Percentiles rank a stretch among this genome's conserved stretches.
These are phyloP conservation scores for Lepiota venenata DNA, from an alignment of 768 basidiomycete genomes.

Conservation along the genomic window DNA sequence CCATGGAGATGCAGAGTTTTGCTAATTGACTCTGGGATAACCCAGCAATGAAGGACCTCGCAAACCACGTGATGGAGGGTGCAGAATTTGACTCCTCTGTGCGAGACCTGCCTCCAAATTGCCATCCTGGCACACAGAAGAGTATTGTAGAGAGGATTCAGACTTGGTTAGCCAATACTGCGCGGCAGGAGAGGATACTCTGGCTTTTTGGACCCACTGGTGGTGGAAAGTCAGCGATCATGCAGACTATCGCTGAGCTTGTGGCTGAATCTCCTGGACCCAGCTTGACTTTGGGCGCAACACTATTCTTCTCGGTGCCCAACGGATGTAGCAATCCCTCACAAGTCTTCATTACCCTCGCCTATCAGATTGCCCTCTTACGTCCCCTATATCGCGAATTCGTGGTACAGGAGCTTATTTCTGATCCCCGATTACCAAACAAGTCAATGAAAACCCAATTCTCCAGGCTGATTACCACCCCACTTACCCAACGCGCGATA, in stretches of 20 bases:
- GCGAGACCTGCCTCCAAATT: no score
- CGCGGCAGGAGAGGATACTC: slow-evolving; percentile 3
- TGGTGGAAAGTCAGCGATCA: slow-evolving; percentile 23
- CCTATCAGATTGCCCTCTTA: slow-evolving; percentile 16
- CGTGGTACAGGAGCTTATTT: slow-evolving; percentile 4
- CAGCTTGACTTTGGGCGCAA: slow-evolving; percentile 7
- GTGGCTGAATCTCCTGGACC: neutral
- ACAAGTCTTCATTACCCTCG: slow-evolving; percentile 17
- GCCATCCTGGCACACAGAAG: neutral
- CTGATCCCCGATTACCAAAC: slow-evolving; percentile 2
- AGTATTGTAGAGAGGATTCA: no score
- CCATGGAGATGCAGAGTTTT: no score
- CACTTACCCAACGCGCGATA: neutral
- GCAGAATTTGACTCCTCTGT: no score
- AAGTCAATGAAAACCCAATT: slow-evolving; percentile 11
- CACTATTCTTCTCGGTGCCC: slow-evolving; percentile 20
- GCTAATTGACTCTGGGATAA: neutral
- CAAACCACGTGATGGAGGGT: no score
- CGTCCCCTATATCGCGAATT: neutral
- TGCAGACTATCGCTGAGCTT: slow-evolving; percentile 25
- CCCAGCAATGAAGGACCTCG: neutral
- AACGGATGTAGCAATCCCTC: neutral
- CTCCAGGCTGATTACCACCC: slow-evolving; percentile 10
- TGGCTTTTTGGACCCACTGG: slow-evolving; percentile 23
- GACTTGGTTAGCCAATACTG: neutral